Evolutionary conservation across 306 rosid genomes (phyloP).

Genomic region (Adenanthera pavonina): DNA sequence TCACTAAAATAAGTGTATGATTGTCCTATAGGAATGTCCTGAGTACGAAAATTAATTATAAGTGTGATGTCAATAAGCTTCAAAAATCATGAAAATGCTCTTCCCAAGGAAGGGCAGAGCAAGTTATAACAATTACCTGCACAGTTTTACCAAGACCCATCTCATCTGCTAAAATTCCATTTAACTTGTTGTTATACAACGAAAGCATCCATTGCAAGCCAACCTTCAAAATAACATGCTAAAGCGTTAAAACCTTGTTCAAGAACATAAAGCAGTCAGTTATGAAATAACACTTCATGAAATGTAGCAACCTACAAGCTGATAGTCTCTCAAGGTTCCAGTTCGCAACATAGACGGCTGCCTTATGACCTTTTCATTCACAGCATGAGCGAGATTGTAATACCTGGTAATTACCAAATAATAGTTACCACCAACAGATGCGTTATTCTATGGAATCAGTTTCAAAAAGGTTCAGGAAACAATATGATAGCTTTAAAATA

Average conservation of each 20-base stretch:
- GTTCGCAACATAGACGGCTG: constrained; percentile 95
- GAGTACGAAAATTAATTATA: constrained; percentile 25
- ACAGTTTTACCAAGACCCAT: constrained; percentile 99
- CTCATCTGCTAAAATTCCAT: constrained; percentile 98
- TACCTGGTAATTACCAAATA: constrained; percentile 63
- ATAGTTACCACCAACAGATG: constrained; percentile 29
- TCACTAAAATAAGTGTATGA: constrained; percentile 4
- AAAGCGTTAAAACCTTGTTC: constrained; percentile 20
- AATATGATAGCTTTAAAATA: constrained; percentile 3
- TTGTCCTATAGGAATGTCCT: constrained; percentile 27
- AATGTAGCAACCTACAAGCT: constrained; percentile 72
- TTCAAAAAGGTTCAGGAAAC: constrained; percentile 19
- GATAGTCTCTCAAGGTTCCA: constrained; percentile 98
- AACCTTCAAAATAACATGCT: constrained; percentile 62
- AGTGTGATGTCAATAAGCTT: constrained; percentile 2
- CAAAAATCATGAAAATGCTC: constrained; percentile 19
- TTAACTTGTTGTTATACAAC: constrained; percentile 93
- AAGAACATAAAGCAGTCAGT: constrained; percentile 23
- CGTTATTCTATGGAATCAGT: constrained; percentile 27
- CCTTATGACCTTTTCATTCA: constrained; percentile 79
- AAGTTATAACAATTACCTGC: constrained; percentile 64
- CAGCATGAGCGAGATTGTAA: constrained; percentile 97
- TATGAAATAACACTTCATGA: constrained; percentile 35
- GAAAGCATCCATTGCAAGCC: constrained; percentile 99
- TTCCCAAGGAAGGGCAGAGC: constrained; percentile 25